phyloP scores from a whole-genome alignment of 2,329 filamentous ascomycete species.

The Microdochium paspali region DNA sequence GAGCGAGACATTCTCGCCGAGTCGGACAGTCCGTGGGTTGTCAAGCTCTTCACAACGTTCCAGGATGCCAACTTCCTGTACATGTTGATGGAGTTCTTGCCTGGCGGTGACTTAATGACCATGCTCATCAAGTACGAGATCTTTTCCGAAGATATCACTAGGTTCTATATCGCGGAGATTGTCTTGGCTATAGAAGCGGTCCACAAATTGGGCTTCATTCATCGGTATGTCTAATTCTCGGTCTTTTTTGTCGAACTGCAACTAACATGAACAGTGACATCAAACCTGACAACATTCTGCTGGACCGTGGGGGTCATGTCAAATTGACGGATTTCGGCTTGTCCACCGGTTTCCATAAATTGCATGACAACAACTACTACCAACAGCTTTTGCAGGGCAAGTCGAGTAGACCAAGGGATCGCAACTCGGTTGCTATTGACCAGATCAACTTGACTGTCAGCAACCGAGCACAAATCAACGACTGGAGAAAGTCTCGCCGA shows the following conservation, averaged over 20 bases:
- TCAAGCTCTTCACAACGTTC: conserved; percentile 97
- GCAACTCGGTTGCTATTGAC: conserved; percentile 91
- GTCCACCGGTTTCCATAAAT: conserved; percentile 94
- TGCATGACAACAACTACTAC: conserved; percentile 97
- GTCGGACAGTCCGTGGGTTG: conserved; percentile 98
- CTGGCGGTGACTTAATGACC: conserved; percentile 97
- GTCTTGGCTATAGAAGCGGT: conserved; percentile 97
- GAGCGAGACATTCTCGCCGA: conserved; percentile 97
- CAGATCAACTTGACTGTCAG: conserved; percentile 97
- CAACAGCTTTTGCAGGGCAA: conserved; percentile 84
- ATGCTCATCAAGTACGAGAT: conserved; percentile 99
- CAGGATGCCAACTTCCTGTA: conserved; percentile 95
- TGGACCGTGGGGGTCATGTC: conserved; percentile 92
- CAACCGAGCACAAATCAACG: conserved; percentile 96
- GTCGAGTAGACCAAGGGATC: conserved; percentile 65
- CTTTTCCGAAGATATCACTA: conserved; percentile 96
- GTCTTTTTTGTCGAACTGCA: conserved; percentile 19
- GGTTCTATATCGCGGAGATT: conserved; percentile 98
- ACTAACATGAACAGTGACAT: conserved; percentile 67
- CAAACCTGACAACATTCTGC: conserved; percentile 96
- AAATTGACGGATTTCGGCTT: conserved; percentile 98
- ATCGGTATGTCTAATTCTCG: conserved; percentile 57
- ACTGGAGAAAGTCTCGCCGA: conserved; percentile 91
- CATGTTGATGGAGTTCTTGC: conserved; percentile 99
- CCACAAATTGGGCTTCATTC: conserved; percentile 95